Conservation (phyloP, 768 basidiomycete genomes). For the Steccherinum ochraceum region DNA sequence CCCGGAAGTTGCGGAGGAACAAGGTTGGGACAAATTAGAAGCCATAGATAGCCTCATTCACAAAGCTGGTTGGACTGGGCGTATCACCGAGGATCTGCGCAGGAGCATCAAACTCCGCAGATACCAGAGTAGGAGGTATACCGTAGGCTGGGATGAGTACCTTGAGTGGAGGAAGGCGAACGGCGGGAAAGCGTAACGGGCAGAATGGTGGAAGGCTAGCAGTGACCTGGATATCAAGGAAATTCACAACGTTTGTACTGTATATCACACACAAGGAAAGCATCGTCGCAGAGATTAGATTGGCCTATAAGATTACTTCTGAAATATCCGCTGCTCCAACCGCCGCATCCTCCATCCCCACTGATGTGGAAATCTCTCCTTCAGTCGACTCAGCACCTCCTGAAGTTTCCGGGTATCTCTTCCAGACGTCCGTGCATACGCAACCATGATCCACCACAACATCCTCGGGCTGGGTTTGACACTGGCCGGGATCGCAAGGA, state of each 20-base stretch:
- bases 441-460: conserved; percentile 63
- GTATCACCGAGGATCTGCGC: conserved; percentile 76
- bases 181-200: conserved; percentile 23
- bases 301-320: not conserved
- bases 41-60: conserved; percentile 87
- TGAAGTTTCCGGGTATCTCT: conserved; percentile 45
- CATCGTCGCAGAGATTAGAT: not conserved
- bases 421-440: conserved; percentile 56
- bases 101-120: conserved; percentile 69
- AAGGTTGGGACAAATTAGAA: conserved; percentile 91
- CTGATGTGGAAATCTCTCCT: conserved; percentile 42
- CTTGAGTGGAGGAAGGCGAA: conserved; percentile 60
- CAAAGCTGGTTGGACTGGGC: conserved; percentile 87
- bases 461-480: conserved; percentile 37
- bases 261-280: not conserved
- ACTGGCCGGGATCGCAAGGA: conserved; percentile 48
- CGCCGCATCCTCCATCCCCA: conserved; percentile 39
- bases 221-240: not conserved
- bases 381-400: conserved; percentile 49
- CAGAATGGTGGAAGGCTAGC: not conserved
- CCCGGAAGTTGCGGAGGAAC: conserved; percentile 86
- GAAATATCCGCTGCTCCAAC: conserved; percentile 29
- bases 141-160: conserved; percentile 73
- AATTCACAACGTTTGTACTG: not conserved
- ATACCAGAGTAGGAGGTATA: conserved; percentile 73